A percentile compares a stretch with the other conserved stretches of the same genome.
These are phyloP conservation scores for Thalassia testudinum DNA, from an alignment of 116 monocot species.

Conservation along the genomic window DNA sequence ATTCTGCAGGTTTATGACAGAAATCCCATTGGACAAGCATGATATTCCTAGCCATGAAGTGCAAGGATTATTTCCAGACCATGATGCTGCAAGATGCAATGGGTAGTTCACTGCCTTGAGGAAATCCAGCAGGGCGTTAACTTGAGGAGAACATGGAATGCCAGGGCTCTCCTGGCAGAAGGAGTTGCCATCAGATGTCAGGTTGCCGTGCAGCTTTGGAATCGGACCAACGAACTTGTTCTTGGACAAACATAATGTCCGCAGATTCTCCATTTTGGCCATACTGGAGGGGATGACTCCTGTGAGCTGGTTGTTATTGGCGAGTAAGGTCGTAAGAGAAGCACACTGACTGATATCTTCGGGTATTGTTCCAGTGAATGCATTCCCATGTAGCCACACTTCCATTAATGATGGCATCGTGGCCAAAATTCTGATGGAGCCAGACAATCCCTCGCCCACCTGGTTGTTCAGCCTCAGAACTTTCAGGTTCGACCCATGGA, in stretches of 20 bases:
- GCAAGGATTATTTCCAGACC: constrained; percentile 76
- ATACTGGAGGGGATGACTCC: constrained; percentile 41
- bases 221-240: constrained; percentile 57
- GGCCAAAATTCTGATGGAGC: constrained; percentile 29
- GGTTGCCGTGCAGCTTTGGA: constrained; percentile 24
- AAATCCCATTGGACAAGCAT: constrained; percentile 29
- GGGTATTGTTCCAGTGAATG: constrained; percentile 51
- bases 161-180: constrained; percentile 50
- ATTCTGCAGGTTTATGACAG: constrained; percentile 37
- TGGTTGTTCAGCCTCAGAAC: constrained; percentile 63
- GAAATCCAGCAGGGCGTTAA: constrained; percentile 48
- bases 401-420: constrained; percentile 26
- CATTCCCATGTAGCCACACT: constrained; percentile 71
- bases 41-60: constrained; percentile 36
- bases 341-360: constrained; percentile 18
- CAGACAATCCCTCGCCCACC: constrained; percentile 23
- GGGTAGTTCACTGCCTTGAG: constrained; percentile 47
- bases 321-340: constrained; percentile 18
- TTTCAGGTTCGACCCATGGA: constrained; percentile 22
- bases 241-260: constrained; percentile 28
- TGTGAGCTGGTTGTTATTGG: constrained; percentile 50
- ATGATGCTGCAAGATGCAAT: constrained; percentile 20
- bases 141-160: constrained; percentile 35
- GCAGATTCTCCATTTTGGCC: constrained; percentile 18
- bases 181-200: constrained; percentile 28